These are phyloP conservation scores for Eragrostis curvula DNA, from an alignment of 176 grass and related monocot species.

Conservation along the genomic window DNA sequence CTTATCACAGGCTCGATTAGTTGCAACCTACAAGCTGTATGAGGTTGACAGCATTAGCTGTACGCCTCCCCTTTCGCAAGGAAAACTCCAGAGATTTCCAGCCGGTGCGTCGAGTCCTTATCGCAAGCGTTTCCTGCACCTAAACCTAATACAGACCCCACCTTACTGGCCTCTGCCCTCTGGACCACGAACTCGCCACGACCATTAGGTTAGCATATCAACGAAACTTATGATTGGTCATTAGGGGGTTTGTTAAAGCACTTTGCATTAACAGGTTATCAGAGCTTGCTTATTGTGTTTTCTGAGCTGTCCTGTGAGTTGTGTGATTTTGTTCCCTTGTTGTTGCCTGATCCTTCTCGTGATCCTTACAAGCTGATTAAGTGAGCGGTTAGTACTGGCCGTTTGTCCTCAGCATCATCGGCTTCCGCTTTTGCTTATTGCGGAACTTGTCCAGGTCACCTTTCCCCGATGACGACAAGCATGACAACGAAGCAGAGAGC, in stretches of 20 bases:
- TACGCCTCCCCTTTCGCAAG: not conserved
- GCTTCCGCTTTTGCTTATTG: not conserved
- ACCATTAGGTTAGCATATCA: not conserved
- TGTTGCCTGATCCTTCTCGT: not conserved
- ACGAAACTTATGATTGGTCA: not conserved
- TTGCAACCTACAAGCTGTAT: constrained; percentile 42
- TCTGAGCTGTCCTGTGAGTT: not conserved
- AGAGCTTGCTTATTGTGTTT: not conserved
- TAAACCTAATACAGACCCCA: not conserved
- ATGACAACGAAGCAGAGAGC: constrained; percentile 34
- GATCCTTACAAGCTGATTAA: not conserved
- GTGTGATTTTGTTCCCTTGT: constrained; percentile 20
- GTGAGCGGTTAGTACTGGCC: not conserved
- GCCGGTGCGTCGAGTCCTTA: not conserved
- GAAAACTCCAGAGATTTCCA: constrained; percentile 32
- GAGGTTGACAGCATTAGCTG: constrained; percentile 38
- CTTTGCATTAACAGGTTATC: not conserved
- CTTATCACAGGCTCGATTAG: constrained; percentile 29
- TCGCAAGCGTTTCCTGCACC: not conserved
- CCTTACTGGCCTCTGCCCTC: not conserved
- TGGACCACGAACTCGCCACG: not conserved
- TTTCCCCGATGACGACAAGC: constrained; percentile 28
- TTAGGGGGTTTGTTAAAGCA: not conserved
- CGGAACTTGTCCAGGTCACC: not conserved
- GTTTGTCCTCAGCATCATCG: not conserved